Evolutionary conservation across 75 land plant species (phyloP), one percentile per base, ranked within the genome.

Genomic region (Pinus albicaulis): DNA sequence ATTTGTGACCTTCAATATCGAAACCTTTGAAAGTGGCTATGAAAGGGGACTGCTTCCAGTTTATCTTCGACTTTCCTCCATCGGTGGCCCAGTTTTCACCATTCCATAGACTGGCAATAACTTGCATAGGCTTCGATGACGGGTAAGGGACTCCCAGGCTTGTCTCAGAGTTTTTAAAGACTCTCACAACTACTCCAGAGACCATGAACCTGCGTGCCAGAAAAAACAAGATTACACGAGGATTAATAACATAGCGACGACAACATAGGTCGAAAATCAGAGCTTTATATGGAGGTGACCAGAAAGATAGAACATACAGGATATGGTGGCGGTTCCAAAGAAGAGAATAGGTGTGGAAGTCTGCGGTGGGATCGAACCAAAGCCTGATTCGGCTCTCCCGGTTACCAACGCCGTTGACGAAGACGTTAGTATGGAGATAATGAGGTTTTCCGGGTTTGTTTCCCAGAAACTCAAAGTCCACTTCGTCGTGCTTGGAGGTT

Each of bases 31-130:
- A 88, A 14, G 61, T 17, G 34, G 88, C 88, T 11, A 15, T 52
- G 79, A 90, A 93, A 26, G 95, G 95, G 16, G 89, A 82, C 1
- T 79, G 31, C 3, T 53, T 55, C 89, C 89, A 93, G 58, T 90
- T 76, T 3, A 66, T 85, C 81, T 86, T 86, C 0, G 73, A 60
- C 44, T 31, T 38, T 11, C 88, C 89, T 3, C 92, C 95, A 57
- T 80, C 52, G 0, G 95, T 88, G 2, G 95, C 95, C 95, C 95
- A 92, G 22, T 57, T 53, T 31, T 85, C 86, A 8, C 86, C 95
- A 41, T 90, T 76, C 91, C 92, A 93, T 13, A 93, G 28, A 57
- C 87, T 88, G 28, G 77, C 89, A n/a, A 57, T 20, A 34, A 88
- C 57, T 23, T 64, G 61, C 91, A 90, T 86, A 10, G 86, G 80